phyloP scores from a whole-genome alignment of 2,329 filamentous ascomycete genomes.

The Rutstroemia sp. region DNA sequence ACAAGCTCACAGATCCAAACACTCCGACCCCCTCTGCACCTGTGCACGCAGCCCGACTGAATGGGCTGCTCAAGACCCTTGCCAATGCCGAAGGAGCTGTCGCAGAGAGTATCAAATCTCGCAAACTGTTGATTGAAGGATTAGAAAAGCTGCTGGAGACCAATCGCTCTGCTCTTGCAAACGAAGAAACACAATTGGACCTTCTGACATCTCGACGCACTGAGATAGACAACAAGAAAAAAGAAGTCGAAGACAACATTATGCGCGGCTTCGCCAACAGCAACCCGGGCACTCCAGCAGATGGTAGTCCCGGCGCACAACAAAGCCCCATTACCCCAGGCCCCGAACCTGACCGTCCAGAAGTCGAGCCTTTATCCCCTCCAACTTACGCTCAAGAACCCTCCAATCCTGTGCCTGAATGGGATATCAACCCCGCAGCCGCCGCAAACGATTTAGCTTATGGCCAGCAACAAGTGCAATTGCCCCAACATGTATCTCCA shows the following conservation, averaged over 20 bases:
- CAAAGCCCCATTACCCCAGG: conserved; percentile 36
- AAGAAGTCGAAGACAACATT: conserved; percentile 84
- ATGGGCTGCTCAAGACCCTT: conserved; percentile 80
- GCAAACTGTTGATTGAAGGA: conserved; percentile 67
- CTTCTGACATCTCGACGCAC: conserved; percentile 59
- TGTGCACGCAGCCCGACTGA: conserved; percentile 84
- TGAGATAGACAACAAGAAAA: conserved; percentile 74
- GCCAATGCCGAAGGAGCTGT: conserved; percentile 85
- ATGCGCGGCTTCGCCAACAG: conserved; percentile 69
- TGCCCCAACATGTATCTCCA: conserved; percentile 17
- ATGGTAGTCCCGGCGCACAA: conserved; percentile 30
- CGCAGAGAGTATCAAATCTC: conserved; percentile 80
- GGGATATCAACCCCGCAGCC: conserved; percentile 31
- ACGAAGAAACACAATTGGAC: conserved; percentile 60
- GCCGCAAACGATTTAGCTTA: conserved; percentile 10
- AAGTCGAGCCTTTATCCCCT: conserved; percentile 83
- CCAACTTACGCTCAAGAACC: conserved; percentile 49
- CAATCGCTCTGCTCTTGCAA: conserved; percentile 60
- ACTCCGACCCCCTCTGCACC: conserved; percentile 69
- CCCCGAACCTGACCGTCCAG: conserved; percentile 63
- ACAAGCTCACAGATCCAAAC: conserved; percentile 69
- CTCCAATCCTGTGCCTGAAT: conserved; percentile 27
- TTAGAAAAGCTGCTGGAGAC: conserved; percentile 75
- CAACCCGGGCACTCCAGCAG: conserved; percentile 41
- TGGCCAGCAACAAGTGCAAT: neutral